Conservation (phyloP, 352 stramenopile genomes). For the Globisporangium cylindrosporum region DNA sequence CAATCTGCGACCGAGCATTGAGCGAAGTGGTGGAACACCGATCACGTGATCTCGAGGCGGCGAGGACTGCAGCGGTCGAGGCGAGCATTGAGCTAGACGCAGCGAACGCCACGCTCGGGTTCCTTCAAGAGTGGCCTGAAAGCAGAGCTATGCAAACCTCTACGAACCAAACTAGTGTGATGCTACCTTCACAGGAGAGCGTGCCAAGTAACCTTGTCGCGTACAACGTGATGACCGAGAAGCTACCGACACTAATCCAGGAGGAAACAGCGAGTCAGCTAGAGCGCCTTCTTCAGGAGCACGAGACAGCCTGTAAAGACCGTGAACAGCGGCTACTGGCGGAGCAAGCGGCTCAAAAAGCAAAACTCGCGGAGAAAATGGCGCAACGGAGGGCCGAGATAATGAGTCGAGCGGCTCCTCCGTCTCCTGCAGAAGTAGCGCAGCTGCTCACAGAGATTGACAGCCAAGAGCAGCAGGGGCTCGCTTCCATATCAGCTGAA, state of each 20-base stretch:
- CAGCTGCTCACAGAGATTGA: not conserved
- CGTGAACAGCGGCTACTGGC: not conserved
- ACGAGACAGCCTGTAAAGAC: constrained; percentile 1
- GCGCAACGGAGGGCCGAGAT: not conserved
- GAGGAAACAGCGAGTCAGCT: constrained; percentile 1
- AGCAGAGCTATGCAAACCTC: not conserved
- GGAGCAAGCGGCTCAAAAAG: not conserved
- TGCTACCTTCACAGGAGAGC: not conserved
- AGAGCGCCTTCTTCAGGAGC: constrained; percentile 5
- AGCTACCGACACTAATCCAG: constrained; percentile 1
- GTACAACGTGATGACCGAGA: constrained; percentile 8
- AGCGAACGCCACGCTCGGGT: not conserved
- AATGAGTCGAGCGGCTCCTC: not conserved
- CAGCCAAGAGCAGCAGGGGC: not conserved
- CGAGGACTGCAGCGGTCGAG: not conserved
- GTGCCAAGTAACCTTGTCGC: not conserved
- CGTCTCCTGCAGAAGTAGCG: not conserved
- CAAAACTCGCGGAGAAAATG: not conserved
- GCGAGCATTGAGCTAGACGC: not conserved
- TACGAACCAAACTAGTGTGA: not conserved
- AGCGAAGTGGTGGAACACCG: not conserved
- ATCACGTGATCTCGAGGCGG: not conserved
- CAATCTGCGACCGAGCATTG: not conserved
- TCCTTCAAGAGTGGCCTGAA: not conserved
- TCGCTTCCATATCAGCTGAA: not conserved